Evolutionary conservation across 768 basidiomycete species (phyloP), one percentile per base, ranked within the genome.

Genomic region (Sutorius australiensis): DNA sequence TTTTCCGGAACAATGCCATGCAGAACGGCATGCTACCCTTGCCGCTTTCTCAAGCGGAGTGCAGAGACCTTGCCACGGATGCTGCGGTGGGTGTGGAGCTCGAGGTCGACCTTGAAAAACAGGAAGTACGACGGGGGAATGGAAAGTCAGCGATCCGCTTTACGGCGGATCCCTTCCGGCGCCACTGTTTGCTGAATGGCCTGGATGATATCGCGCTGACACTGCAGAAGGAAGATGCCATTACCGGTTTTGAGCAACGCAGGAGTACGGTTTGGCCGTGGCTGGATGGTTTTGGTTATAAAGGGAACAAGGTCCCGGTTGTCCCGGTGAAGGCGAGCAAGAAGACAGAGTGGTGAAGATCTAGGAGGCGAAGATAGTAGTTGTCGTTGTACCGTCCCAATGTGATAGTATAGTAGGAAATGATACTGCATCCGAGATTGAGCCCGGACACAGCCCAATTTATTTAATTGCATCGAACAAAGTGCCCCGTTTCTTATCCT

Each of bases 171-270:
- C 73, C 86, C 0, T 99, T 98, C 87, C 80, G 95, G 57, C 77
- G 92, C 50, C 91, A 95, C 67, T 95, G 97, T 69, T 74, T 99
- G 69, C 69, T 99, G 72, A 94, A 99, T 64, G 97, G 97, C 31
- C 74, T 98, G 59, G 97, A 99, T 69, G 97, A 98, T 65, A 95
- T 99, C 57, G 94, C 88, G 39, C 75, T 99, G 71, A 99, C 97
- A 40, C 75, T 99, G 76, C 85, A 91, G 69, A 86, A 84, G 67
- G 83, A 77, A 31, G 73, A 73, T 10, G 68, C 77, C n/a, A 97
- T 99, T 58, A 75, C 78, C 54, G 61, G 69, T 39, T 99, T 98
- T 62, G 97, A 99, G 79, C 65, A 79, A 64, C 80, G 80, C 62
- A 73, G 97, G 59, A 87, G 83, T 27, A 74, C 82, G 63, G 67